Evolutionary conservation across 345 rosid genomes (phyloP), one percentile per base, ranked within the genome.

Genomic region (Durio zibethinus): DNA sequence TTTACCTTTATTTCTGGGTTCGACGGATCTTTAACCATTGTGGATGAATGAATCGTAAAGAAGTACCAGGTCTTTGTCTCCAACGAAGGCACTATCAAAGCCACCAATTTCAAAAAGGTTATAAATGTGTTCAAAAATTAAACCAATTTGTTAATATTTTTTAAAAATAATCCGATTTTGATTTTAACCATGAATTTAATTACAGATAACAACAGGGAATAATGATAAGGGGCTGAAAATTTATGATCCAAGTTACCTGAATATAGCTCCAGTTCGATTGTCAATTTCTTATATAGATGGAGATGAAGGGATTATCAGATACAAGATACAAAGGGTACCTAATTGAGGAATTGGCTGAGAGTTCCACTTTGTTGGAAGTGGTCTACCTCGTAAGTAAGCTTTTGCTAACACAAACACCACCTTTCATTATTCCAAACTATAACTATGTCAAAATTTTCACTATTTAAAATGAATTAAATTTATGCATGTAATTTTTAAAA

Each of bases 251-350:
- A 98, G 99, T 36, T 96, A 93, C 76, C 83, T 92, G 78, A 96
- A 96, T 81, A 96, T 97, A 1, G 98, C 99, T 67, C 99, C 98
- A 1, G 98, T 93, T 36, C 86, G 87, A 20, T 96, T 97, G 0
- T 84, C 95, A 10, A 91, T 96, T 75, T 92, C 93, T 68, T 96
- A 93, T 74, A 93, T 96, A 15, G 98, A 96, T 80, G 99, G 97
- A 6, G 99, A 96, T 81, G 97, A 91, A 83, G 98, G 98, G 69
- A 88, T 85, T 50, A 91, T 92, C 47, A 88, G 97, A 65, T 92
- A 92, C 53, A 89, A 88, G 97, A 65, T 92, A 92, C 53, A 89
- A 95, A 81, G 97, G 97, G 38, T 92, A 89, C 77, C 92, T 95
- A 4, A 90, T 92, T 45, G 97, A 92, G 83, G 93, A 92, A 80